Conservation (phyloP, 2,329 filamentous ascomycete genomes). For the Fusarium sp. region DNA sequence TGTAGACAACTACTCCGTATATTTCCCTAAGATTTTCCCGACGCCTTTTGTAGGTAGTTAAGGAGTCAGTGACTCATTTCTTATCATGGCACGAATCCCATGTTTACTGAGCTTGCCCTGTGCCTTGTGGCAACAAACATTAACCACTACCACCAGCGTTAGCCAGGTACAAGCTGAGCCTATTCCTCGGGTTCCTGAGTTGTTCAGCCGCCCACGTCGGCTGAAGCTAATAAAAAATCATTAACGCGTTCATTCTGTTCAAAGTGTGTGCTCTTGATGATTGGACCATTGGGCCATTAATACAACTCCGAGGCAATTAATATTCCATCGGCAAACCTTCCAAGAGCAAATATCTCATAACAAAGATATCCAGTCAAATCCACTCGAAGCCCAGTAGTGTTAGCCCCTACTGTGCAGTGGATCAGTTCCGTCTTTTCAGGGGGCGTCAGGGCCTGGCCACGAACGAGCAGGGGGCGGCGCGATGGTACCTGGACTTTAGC, state of each 20-base stretch:
- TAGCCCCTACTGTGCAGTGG: constrained; percentile 17
- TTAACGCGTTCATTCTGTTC: background rate
- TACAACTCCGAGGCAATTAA: background rate
- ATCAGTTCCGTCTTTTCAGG: constrained; percentile 12
- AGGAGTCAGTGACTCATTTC: background rate
- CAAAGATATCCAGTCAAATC: constrained; percentile 5
- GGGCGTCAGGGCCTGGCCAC: constrained; percentile 14
- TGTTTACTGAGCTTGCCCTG: background rate
- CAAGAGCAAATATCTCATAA: constrained; percentile 1
- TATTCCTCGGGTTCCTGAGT: background rate
- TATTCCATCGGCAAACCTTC: background rate
- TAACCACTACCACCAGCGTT: constrained; percentile 9
- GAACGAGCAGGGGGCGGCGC: constrained; percentile 17
- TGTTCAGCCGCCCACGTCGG: constrained; percentile 15
- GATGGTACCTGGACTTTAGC: constrained; percentile 38
- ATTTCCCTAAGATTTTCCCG: background rate
- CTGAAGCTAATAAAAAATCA: background rate
- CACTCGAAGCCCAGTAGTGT: constrained; percentile 4
- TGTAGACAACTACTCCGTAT: background rate
- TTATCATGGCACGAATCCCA: background rate
- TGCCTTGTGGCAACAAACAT: constrained; percentile 25
- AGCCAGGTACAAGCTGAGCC: constrained; percentile 24
- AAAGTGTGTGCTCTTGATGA: background rate
- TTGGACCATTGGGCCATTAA: constrained; percentile 9
- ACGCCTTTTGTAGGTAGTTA: background rate